Evolutionary conservation across 2,329 filamentous ascomycete species (phyloP).

Genomic region (Colletotrichum tamarilloi): DNA sequence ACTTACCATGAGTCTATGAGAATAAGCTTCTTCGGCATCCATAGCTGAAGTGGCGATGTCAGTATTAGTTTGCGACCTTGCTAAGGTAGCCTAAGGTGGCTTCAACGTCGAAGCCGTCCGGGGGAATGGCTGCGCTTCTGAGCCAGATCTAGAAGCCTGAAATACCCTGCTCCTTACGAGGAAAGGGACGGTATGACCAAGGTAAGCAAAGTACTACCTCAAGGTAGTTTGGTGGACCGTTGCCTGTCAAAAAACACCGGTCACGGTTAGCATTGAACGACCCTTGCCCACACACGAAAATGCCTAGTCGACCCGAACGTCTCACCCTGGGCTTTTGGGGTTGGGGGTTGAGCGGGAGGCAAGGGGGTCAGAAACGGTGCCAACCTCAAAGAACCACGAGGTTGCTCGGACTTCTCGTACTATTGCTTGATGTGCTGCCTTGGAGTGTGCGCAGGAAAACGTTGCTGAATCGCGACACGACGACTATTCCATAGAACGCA

Average conservation of each 20-base stretch:
- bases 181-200: constrained; percentile 14
- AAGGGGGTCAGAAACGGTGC: constrained; percentile 3
- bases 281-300: constrained; percentile 7
- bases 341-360: not conserved
- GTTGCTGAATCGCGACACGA: not conserved
- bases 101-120: constrained; percentile 19
- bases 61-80: not conserved
- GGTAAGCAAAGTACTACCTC: not conserved
- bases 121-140: constrained; percentile 2
- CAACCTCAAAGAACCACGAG: constrained; percentile 25
- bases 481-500: not conserved
- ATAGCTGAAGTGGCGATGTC: constrained; percentile 7
- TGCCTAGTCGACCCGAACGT: constrained; percentile 7
- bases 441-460: not conserved
- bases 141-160: constrained; percentile 5
- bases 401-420: constrained; percentile 12
- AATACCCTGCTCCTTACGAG: constrained; percentile 15
- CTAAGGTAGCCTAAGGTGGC: constrained; percentile 19
- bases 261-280: constrained; percentile 25
- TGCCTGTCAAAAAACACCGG: constrained; percentile 34
- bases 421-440: not conserved
- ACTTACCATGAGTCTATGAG: not conserved
- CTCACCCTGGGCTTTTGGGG: not conserved
- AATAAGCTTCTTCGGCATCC: constrained; percentile 32
- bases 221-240: constrained; percentile 31